phyloP scores from a whole-genome alignment of 305 asterid genomes.

The Fraxinus greggii region DNA sequence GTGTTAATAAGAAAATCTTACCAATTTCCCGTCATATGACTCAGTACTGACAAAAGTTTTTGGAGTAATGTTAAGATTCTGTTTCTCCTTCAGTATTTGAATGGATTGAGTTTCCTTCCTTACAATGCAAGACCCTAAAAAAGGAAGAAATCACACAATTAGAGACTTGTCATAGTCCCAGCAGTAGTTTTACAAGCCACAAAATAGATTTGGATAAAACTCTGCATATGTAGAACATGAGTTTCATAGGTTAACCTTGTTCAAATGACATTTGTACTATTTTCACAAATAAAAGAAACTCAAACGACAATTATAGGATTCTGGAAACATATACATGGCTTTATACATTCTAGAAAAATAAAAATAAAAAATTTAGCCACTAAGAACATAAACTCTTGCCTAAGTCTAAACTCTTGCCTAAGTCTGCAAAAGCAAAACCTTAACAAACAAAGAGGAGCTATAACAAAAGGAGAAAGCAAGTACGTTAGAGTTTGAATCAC shows the following conservation, averaged over 20 bases:
- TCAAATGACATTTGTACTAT: conserved; percentile 3
- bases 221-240: conserved; percentile 6
- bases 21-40: conserved; percentile 66
- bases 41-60: conserved; percentile 70
- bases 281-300: conserved; percentile 10
- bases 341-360: conserved; percentile 11
- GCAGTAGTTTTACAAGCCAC: conserved; percentile 7
- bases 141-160: conserved; percentile 18
- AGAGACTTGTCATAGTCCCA: conserved; percentile 17
- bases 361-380: not conserved
- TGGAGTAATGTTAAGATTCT: conserved; percentile 40
- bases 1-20: conserved; percentile 31
- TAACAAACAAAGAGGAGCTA: conserved; percentile 14
- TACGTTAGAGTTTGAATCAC: conserved; percentile 24
- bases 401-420: not conserved
- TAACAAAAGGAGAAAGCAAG: conserved; percentile 24
- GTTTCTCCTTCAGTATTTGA: conserved; percentile 36
- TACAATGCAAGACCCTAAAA: conserved; percentile 44
- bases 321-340: not conserved
- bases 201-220: not conserved
- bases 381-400: not conserved
- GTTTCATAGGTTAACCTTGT: conserved; percentile 11
- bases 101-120: conserved; percentile 45
- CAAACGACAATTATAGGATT: conserved; percentile 8
- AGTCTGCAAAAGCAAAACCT: not conserved